Evolutionary conservation across 768 basidiomycete genomes (phyloP).

Genomic region (Coprinellus aureogranulatus): DNA sequence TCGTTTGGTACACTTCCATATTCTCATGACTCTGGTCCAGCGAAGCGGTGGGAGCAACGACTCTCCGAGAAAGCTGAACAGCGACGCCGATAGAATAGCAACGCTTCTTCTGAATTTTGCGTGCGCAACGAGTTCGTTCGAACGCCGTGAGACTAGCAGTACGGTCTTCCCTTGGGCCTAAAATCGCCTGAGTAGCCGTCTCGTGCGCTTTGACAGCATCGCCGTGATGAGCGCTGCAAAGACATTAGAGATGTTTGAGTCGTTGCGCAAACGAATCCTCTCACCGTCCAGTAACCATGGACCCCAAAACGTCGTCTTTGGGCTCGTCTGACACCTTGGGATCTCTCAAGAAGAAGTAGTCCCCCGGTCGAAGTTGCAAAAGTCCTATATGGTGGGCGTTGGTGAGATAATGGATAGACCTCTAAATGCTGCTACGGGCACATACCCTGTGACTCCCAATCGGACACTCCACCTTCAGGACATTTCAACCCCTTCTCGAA

Average conservation of each 20-base stretch:
- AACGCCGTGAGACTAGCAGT: neutral
- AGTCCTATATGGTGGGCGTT: no score
- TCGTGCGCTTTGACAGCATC: neutral
- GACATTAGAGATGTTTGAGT: no score
- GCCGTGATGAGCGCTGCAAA: no score
- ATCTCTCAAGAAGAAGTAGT: neutral
- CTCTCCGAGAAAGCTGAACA: neutral
- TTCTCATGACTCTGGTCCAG: neutral
- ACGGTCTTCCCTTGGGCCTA: neutral
- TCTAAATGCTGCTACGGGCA: neutral
- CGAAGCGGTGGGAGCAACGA: neutral
- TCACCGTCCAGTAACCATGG: neutral
- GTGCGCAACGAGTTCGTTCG: neutral
- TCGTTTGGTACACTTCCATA: neutral
- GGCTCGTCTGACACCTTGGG: neutral
- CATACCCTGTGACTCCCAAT: neutral
- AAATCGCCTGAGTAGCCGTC: neutral
- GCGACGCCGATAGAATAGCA: neutral
- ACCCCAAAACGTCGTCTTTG: neutral
- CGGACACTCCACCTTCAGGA: neutral
- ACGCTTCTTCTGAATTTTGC: neutral
- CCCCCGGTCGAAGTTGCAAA: neutral
- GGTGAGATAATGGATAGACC: no score
- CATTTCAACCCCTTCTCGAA: neutral
- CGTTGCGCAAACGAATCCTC: neutral